Base-by-base conservation (phyloP, 805 yeast species). In the Kazachstania psychrophila region DNA sequence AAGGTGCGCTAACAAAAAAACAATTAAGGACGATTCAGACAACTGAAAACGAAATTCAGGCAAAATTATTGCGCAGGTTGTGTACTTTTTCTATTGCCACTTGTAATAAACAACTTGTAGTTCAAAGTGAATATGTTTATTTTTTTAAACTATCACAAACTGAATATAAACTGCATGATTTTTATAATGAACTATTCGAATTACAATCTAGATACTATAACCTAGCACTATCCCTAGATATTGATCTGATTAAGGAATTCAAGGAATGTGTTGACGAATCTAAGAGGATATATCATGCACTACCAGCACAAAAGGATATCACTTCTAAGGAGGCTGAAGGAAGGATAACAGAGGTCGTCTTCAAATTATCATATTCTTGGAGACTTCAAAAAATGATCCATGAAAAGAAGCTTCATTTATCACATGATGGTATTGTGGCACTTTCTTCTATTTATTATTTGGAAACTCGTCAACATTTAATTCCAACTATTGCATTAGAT, bases 221-320 rank as follows among this genome's bases (percentile, higher is more conserved):
- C 36, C 61, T 86, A 41, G 70, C 81, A 0, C 50, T 66, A 23
- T 74, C 92, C 3, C 73, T 72, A 57, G 97, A 88, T 56, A 51
- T 85, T 35, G 74, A 79, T 36, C 60, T 77, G 10, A 60, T 58
- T n/a, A 48, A 49, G 1, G 56, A 58, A 16, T 68, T 79, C 30
- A 42, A 46, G 2, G 45, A 60, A 2, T 56, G 49, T 49, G 50
- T 66, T 7, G 47, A 52, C 3, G 64, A 65, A 23, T 57, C 77
- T 2, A 57, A 54, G 28, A 47, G 53, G 2, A 49, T 79, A 3
- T 73, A 80, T 33, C 47, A 48, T 6, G 48, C 55, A 9, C 30
- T 57, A 28, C 60, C 57, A 8, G 37, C 45, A 5, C 58, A 52
- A 16, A 29, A 44, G 3, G 54, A 53, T n/a, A 53, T 62, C 33